These are phyloP conservation scores for Fusarium pseudograminearum DNA, from an alignment of 2,329 filamentous ascomycete genomes.

Conservation along the genomic window DNA sequence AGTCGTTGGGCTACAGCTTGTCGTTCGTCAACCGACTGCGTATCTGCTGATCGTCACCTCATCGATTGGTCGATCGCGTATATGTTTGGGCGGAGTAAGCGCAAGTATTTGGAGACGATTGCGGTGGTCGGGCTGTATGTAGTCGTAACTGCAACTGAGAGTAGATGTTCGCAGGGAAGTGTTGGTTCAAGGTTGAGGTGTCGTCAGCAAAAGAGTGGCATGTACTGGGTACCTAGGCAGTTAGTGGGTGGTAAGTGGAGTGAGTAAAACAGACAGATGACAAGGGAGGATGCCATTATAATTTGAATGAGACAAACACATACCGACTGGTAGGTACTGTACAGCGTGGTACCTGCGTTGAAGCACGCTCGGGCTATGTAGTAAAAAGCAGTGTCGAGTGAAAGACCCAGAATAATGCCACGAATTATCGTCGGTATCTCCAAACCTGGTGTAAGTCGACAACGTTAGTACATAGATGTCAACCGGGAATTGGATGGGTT, in stretches of 20 bases:
- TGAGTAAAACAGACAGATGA: background rate
- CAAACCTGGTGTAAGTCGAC: background rate
- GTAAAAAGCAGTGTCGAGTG: background rate
- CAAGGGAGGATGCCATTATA: constrained; percentile 1
- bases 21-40: constrained; percentile 41
- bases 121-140: background rate
- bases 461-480: background rate
- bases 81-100: constrained; percentile 6
- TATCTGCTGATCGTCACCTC: constrained; percentile 37
- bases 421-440: background rate
- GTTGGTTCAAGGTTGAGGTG: constrained; percentile 33
- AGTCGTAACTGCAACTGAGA: constrained; percentile 7
- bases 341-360: background rate
- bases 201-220: constrained; percentile 37
- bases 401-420: background rate
- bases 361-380: background rate
- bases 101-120: background rate
- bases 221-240: constrained; percentile 15
- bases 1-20: constrained; percentile 20
- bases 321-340: background rate
- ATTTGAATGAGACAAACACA: background rate
- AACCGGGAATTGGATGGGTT: background rate
- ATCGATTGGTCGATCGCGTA: constrained; percentile 25
- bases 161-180: constrained; percentile 16
- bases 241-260: constrained; percentile 24